Conservation (phyloP, 2,329 filamentous ascomycete genomes). For the Colletotrichum sansevieriae region DNA sequence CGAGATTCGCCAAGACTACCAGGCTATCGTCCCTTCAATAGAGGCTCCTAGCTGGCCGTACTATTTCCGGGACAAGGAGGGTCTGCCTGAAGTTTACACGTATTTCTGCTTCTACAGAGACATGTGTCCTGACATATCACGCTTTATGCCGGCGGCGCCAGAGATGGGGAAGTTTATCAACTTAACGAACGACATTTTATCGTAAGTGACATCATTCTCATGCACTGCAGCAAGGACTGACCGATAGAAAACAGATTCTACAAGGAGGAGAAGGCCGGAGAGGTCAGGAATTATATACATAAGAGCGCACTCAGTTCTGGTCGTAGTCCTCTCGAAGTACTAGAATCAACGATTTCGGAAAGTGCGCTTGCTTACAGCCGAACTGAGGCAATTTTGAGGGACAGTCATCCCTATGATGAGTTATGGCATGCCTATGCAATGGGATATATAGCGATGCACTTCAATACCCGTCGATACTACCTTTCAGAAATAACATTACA, state of each 20-base stretch:
- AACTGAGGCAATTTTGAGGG: conserved; percentile 41
- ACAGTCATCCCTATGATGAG: conserved; percentile 42
- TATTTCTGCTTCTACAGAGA: conserved; percentile 47
- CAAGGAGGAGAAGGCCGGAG: conserved; percentile 48
- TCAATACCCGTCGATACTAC: conserved; percentile 36
- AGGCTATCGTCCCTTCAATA: conserved; percentile 40
- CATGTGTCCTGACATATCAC: conserved; percentile 46
- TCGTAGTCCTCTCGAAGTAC: conserved; percentile 16
- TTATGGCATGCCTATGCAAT: conserved; percentile 46
- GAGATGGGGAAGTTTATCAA: conserved; percentile 47
- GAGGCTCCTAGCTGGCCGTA: conserved; percentile 46
- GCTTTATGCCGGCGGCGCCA: conserved; percentile 46
- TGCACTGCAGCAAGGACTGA: no score
- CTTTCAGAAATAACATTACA: conserved; percentile 38
- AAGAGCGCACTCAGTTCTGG: conserved; percentile 37
- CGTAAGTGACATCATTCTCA: conserved; percentile 42
- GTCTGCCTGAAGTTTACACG: conserved; percentile 46
- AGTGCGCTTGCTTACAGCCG: conserved; percentile 40
- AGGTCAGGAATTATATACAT: conserved; percentile 47
- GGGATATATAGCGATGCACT: conserved; percentile 45
- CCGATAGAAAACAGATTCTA: conserved; percentile 42
- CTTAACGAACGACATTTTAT: conserved; percentile 48
- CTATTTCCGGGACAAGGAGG: conserved; percentile 47
- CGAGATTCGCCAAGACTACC: conserved; percentile 43
- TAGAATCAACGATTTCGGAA: conserved; percentile 34